These are phyloP conservation scores for Fusarium clavum DNA, from an alignment of 2,329 filamentous ascomycete species.

Conservation along the genomic window DNA sequence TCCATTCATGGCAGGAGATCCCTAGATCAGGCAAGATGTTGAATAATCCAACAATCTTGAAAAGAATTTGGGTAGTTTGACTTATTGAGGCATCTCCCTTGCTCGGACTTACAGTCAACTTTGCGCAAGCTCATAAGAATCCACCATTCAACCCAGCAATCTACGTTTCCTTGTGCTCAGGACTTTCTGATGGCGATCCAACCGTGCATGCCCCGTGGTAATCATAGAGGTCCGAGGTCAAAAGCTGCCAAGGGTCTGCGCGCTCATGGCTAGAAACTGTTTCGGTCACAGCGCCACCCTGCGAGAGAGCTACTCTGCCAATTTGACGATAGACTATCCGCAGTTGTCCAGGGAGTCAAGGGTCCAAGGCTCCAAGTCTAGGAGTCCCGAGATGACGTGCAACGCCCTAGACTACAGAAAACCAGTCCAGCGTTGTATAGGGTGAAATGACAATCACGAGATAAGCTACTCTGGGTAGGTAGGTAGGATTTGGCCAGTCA, in stretches of 20 bases:
- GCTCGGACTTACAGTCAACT: not conserved
- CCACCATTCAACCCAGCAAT: not conserved
- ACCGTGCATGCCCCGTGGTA: not conserved
- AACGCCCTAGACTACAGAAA: not conserved
- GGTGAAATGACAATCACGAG: not conserved
- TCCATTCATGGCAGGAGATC: not conserved
- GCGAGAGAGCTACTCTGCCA: not conserved
- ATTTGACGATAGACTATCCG: not conserved
- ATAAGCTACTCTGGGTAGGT: not conserved
- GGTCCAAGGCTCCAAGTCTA: not conserved
- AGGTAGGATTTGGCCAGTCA: not conserved
- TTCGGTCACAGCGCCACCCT: conserved; percentile 4
- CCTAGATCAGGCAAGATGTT: not conserved
- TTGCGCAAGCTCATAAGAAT: not conserved
- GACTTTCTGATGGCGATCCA: not conserved
- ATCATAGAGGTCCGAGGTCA: not conserved
- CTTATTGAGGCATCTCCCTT: not conserved
- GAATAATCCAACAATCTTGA: not conserved
- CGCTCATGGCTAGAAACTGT: conserved; percentile 9
- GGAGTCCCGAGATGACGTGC: not conserved
- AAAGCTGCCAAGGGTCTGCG: not conserved
- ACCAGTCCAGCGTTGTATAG: not conserved
- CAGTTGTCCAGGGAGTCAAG: not conserved
- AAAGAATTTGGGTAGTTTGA: not conserved
- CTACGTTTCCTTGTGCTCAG: not conserved